A percentile compares a stretch with the other conserved stretches of the same genome.
phyloP scores from a whole-genome alignment of 2,329 filamentous ascomycete genomes.

The Botryotinia globosa region DNA sequence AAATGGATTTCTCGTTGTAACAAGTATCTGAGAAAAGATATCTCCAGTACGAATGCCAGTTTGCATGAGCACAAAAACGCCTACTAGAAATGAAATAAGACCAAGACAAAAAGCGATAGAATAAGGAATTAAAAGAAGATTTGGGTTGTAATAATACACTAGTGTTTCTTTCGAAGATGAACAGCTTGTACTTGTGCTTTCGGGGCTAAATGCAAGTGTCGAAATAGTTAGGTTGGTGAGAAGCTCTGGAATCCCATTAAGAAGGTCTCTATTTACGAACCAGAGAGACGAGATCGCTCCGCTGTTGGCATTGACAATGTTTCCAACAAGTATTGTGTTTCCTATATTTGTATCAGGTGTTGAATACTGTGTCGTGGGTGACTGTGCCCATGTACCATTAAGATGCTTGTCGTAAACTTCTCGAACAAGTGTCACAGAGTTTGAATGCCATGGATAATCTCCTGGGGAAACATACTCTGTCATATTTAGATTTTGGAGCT shows the following conservation, averaged over 20 bases:
- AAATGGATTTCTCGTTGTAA: neutral
- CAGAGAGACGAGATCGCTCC: neutral
- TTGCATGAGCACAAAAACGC: neutral
- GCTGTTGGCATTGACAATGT: neutral
- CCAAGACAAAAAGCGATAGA: neutral
- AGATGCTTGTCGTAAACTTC: conserved; percentile 7
- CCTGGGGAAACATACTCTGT: neutral
- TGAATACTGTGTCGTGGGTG: neutral
- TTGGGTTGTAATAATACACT: neutral
- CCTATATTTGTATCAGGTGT: neutral
- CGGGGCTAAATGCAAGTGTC: neutral
- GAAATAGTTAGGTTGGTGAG: neutral
- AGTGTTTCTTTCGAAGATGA: neutral
- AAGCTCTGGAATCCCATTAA: neutral
- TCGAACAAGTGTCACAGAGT: neutral
- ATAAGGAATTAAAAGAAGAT: neutral
- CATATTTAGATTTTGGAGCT: neutral
- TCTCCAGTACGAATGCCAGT: neutral
- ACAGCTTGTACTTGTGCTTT: neutral
- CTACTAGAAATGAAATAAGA: neutral
- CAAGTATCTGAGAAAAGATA: conserved; percentile 1
- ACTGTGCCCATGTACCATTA: neutral
- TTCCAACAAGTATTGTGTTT: neutral
- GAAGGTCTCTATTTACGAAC: neutral
- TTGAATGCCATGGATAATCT: neutral